Conservation (phyloP, 31 red algal genomes). For the Endocladia muricata region DNA sequence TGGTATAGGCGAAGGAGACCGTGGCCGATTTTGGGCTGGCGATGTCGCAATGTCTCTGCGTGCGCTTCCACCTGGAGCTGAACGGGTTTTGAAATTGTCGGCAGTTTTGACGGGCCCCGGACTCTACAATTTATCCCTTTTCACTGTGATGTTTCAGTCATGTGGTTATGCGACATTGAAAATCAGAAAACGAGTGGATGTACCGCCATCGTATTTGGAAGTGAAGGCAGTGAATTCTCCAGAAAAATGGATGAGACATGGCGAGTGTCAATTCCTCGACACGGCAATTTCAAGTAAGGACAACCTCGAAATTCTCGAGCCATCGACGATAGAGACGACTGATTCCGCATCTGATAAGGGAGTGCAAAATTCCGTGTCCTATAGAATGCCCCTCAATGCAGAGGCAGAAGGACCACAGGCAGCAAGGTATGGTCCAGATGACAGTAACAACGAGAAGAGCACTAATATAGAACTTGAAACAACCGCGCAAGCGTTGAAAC, state of each 20-base stretch:
- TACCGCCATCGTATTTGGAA: slow-evolving; percentile 1
- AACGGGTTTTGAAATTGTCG: slow-evolving; percentile 27
- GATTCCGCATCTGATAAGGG: no score
- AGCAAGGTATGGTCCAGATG: no score
- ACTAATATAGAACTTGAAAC: no score
- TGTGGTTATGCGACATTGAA: slow-evolving; percentile 9
- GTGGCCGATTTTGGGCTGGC: slow-evolving; percentile 54
- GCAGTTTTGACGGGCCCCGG: slow-evolving; percentile 44
- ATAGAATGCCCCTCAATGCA: no score
- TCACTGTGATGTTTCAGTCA: slow-evolving; percentile 34
- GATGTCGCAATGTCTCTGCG: slow-evolving; percentile 59
- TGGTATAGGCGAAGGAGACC: slow-evolving; percentile 51
- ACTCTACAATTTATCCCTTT: slow-evolving; percentile 35
- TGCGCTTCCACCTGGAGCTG: slow-evolving; percentile 43
- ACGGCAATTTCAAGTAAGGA: no score
- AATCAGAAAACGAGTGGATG: slow-evolving; percentile 3
- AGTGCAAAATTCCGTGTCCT: no score
- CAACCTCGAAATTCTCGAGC: no score
- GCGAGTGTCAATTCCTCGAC: no score
- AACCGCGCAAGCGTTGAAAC: no score
- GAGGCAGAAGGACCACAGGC: no score
- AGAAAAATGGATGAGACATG: neutral
- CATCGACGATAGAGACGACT: no score
- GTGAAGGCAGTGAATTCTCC: neutral
- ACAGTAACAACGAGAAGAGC: no score